Evolutionary conservation across 2,329 filamentous ascomycete species (phyloP).

Genomic region (Talaromyces sp.): DNA sequence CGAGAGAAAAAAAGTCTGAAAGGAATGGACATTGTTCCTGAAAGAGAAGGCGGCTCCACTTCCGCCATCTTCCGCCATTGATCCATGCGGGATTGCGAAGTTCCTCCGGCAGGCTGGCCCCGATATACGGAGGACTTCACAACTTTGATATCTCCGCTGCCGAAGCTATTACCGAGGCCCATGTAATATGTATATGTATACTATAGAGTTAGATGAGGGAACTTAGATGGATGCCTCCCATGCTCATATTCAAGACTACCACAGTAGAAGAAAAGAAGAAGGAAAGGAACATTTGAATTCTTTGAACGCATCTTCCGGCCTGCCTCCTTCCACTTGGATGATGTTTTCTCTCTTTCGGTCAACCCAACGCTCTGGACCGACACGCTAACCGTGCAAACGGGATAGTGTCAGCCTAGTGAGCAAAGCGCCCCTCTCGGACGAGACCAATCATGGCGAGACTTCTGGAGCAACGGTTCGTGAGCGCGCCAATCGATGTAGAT

Average conservation of each 20-base stretch:
- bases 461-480: slow-evolving; percentile 24
- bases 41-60: background rate
- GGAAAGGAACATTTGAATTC: background rate
- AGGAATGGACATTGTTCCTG: background rate
- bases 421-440: slow-evolving; percentile 10
- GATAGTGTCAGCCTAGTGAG: slow-evolving; percentile 22
- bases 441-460: slow-evolving; percentile 19
- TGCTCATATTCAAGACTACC: too few relatives aligned
- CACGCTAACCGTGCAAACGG: slow-evolving; percentile 13
- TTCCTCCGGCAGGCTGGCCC: background rate
- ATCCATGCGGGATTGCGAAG: background rate
- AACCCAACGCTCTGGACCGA: slow-evolving; percentile 5
- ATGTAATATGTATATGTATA: too few relatives aligned
- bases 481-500: slow-evolving; percentile 23
- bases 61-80: background rate
- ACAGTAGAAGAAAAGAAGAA: background rate
- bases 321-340: background rate
- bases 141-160: too few relatives aligned
- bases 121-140: too few relatives aligned
- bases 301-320: background rate
- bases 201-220: too few relatives aligned
- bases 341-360: background rate
- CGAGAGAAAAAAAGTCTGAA: background rate
- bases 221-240: too few relatives aligned
- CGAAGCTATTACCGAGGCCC: too few relatives aligned